Evolutionary conservation across 2,329 filamentous ascomycete species (phyloP).

Genomic region (Fusarium nematophilum): DNA sequence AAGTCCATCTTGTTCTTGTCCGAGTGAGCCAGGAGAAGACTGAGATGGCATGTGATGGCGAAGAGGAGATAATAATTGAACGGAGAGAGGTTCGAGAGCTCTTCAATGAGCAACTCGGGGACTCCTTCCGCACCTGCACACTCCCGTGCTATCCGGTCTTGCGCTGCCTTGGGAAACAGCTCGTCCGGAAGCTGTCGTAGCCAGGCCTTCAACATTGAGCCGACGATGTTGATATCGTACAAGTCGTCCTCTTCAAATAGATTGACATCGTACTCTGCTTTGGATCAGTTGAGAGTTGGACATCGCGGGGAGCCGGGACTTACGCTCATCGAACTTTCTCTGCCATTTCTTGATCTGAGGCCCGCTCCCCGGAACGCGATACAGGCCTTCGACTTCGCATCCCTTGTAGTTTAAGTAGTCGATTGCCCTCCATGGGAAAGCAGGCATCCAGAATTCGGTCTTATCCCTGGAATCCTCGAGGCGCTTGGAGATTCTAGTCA

Average conservation of each 20-base stretch:
- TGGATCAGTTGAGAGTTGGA: conserved; percentile 10
- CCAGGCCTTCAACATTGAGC: conserved; percentile 97
- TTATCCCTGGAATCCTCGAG: conserved; percentile 91
- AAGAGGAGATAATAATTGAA: conserved; percentile 99
- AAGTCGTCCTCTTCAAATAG: conserved; percentile 88
- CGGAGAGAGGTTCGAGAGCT: conserved; percentile 91
- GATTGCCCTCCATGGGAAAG: conserved; percentile 93
- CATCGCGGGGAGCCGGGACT: conserved; percentile 34
- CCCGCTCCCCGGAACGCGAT: conserved; percentile 90
- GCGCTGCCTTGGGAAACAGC: conserved; percentile 86
- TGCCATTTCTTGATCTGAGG: conserved; percentile 95
- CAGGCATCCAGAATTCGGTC: conserved; percentile 99
- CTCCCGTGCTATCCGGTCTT: conserved; percentile 82
- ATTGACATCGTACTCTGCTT: conserved; percentile 83
- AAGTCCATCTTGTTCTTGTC: conserved; percentile 99
- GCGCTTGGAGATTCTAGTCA: conserved; percentile 89
- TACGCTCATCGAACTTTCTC: conserved; percentile 87
- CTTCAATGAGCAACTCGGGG: conserved; percentile 87
- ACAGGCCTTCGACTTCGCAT: conserved; percentile 92
- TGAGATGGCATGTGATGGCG: conserved; percentile 95
- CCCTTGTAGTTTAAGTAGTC: conserved; percentile 97
- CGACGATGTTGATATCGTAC: conserved; percentile 96
- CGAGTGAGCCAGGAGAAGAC: conserved; percentile 87
- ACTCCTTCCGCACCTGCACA: conserved; percentile 83
- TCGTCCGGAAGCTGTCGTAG: conserved; percentile 94